phyloP scores from a whole-genome alignment of 306 rosid species.

The Corylus americana region DNA sequence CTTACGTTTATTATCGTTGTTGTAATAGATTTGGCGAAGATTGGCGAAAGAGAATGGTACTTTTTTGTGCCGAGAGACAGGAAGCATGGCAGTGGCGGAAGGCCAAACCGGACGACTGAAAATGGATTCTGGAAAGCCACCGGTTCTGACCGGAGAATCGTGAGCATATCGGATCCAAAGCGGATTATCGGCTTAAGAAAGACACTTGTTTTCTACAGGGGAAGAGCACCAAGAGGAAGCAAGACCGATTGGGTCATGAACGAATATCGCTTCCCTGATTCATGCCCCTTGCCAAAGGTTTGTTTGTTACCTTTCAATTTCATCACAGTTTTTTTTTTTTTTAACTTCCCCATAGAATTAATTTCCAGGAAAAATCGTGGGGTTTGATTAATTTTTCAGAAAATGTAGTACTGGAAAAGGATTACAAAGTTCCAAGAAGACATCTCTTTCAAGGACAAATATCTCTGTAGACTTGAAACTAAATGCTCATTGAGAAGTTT shows the following conservation, averaged over 20 bases:
- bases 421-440: neutral
- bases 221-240: slow-evolving; percentile 82
- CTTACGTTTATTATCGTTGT: neutral
- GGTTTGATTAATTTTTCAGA: neutral
- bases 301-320: no score
- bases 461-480: neutral
- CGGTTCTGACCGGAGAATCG: slow-evolving; percentile 82
- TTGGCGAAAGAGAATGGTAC: slow-evolving; percentile 97
- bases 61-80: slow-evolving; percentile 97
- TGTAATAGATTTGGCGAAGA: slow-evolving; percentile 58
- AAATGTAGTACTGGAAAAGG: neutral
- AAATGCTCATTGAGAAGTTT: neutral
- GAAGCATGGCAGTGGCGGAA: slow-evolving; percentile 82
- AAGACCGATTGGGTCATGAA: slow-evolving; percentile 99
- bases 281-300: slow-evolving; percentile 64
- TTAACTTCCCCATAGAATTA: neutral
- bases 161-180: slow-evolving; percentile 64
- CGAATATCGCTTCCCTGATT: slow-evolving; percentile 89
- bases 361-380: neutral
- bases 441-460: neutral
- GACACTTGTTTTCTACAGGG: slow-evolving; percentile 86
- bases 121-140: slow-evolving; percentile 98
- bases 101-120: slow-evolving; percentile 92
- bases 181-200: slow-evolving; percentile 77
- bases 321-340: no score